phyloP scores from a whole-genome alignment of 2,329 filamentous ascomycete genomes.

The Acephala macrosclerotiorum region DNA sequence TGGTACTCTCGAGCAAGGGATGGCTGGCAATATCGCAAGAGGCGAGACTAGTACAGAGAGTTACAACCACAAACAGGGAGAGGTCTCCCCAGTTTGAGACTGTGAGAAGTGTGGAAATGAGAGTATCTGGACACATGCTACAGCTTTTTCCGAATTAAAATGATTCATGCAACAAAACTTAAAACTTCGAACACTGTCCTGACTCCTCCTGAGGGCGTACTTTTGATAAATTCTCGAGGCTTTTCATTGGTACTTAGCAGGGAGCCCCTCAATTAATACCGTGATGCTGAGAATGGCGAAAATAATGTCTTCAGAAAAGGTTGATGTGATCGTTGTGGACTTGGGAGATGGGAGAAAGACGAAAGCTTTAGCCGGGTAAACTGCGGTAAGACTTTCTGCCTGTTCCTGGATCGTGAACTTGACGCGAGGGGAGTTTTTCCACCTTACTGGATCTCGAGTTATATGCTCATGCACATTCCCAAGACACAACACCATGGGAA shows the following conservation, averaged over 20 bases:
- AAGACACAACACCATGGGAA: constrained; percentile 3
- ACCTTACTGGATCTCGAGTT: neutral
- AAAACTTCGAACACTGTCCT: too few species aligned
- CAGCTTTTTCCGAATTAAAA: neutral
- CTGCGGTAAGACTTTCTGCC: neutral
- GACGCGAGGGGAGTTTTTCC: neutral
- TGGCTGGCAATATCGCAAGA: constrained; percentile 26
- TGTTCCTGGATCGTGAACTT: neutral
- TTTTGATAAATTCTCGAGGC: too few species aligned
- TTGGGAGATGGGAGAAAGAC: too few species aligned
- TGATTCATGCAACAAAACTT: too few species aligned
- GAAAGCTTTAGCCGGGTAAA: neutral
- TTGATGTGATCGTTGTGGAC: too few species aligned
- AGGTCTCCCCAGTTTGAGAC: constrained; percentile 25
- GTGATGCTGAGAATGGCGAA: too few species aligned
- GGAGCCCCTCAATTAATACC: too few species aligned
- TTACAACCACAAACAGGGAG: constrained; percentile 19
- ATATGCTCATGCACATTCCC: neutral
- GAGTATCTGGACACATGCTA: neutral
- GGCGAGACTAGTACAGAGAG: constrained; percentile 19
- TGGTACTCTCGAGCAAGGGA: constrained; percentile 41
- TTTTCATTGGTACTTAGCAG: too few species aligned
- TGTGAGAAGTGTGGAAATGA: neutral
- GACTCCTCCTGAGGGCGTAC: too few species aligned
- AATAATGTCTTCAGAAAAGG: too few species aligned